Conservation (phyloP, 2,329 filamentous ascomycete genomes). For the Microcyclospora pomicola region DNA sequence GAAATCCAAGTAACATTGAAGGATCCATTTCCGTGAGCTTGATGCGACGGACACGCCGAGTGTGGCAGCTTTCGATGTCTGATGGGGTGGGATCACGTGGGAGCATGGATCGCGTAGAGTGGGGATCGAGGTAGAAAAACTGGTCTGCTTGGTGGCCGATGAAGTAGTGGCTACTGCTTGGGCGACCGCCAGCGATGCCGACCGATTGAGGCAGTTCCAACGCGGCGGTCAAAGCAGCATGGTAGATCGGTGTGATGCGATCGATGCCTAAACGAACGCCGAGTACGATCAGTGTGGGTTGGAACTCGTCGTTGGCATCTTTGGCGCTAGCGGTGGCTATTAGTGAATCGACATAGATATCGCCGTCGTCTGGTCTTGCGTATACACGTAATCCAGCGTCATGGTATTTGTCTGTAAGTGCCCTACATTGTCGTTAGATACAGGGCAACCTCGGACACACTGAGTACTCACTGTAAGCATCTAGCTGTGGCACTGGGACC, state of each 20-base stretch:
- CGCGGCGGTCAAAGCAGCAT: conserved; percentile 76
- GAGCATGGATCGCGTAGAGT: conserved; percentile 65
- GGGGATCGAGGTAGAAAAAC: conserved; percentile 92
- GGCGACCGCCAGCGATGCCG: conserved; percentile 87
- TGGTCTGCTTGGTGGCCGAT: conserved; percentile 58
- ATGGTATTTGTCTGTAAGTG: conserved; percentile 53
- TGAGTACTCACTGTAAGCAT: conserved; percentile 66
- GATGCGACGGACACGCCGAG: conserved; percentile 65
- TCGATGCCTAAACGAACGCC: conserved; percentile 86
- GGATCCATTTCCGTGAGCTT: conserved; percentile 91
- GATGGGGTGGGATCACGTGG: conserved; percentile 46
- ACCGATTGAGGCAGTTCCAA: conserved; percentile 86
- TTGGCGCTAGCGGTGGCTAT: conserved; percentile 53
- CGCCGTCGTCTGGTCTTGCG: conserved; percentile 74
- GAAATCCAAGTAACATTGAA: conserved; percentile 90
- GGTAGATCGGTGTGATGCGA: conserved; percentile 86
- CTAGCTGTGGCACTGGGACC: conserved; percentile 90
- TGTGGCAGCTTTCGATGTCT: conserved; percentile 76
- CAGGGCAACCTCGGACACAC: conserved; percentile 2
- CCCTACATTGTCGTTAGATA: conserved; percentile 37
- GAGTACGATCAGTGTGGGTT: conserved; percentile 77
- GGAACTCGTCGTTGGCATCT: conserved; percentile 50
- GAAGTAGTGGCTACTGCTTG: conserved; percentile 76
- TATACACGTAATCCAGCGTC: conserved; percentile 63
- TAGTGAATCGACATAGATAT: conserved; percentile 86